Percentiles rank a stretch among this genome's conserved stretches.
phyloP scores from a whole-genome alignment of 768 basidiomycete genomes.

The Suillus ampliporus region DNA sequence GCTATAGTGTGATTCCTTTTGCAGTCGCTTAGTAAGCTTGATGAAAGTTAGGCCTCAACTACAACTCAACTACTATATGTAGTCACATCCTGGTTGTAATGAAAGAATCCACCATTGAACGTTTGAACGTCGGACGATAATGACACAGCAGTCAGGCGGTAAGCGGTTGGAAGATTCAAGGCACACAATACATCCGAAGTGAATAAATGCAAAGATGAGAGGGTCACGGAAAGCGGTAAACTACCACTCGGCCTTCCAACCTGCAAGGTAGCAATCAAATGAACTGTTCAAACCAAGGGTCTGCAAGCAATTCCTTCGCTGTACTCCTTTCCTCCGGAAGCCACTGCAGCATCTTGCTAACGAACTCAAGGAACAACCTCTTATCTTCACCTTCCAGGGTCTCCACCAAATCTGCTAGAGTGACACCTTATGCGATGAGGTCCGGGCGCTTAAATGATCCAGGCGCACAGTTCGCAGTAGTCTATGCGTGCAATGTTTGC shows the following conservation, averaged over 20 bases:
- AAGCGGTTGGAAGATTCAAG: not conserved
- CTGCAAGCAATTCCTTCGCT: not conserved
- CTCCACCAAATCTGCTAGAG: not conserved
- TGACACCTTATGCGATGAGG: not conserved
- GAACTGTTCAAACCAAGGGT: not conserved
- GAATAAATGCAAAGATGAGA: not conserved
- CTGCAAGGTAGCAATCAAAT: not conserved
- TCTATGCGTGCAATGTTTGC: not conserved
- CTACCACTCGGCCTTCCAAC: not conserved
- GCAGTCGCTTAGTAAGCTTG: constrained; percentile 5
- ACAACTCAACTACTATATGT: not conserved
- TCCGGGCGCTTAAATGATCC: not conserved
- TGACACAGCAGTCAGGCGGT: not conserved
- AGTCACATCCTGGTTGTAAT: too few species aligned
- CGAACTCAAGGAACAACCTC: not conserved
- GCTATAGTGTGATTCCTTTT: not conserved
- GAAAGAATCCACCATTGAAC: too few species aligned
- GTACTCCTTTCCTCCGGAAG: not conserved
- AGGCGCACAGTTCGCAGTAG: not conserved
- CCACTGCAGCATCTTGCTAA: not conserved
- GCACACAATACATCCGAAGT: not conserved
- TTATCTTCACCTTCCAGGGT: not conserved
- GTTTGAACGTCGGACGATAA: not conserved
- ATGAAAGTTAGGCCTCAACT: too few species aligned
- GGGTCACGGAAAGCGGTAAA: not conserved